A percentile compares a stretch with the other conserved stretches of the same genome.
phyloP scores from a whole-genome alignment of 306 rosid genomes.

The Medicago lupulina region DNA sequence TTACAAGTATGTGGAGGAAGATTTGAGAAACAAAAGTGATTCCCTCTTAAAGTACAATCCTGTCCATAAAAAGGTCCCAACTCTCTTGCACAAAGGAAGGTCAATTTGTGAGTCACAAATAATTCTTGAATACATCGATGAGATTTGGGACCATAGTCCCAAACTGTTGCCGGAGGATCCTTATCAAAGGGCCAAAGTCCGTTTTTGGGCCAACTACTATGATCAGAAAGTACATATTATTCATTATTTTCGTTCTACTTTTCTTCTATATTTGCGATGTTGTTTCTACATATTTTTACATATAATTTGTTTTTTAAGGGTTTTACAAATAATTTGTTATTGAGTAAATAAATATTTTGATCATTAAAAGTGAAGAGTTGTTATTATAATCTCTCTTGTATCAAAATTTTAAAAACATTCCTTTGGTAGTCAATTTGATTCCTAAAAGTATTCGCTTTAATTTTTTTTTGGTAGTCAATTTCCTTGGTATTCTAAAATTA shows the following conservation, averaged over 20 bases:
- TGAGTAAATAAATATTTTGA: too few species aligned
- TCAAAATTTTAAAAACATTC: too few species aligned
- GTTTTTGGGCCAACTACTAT: conserved; percentile 50
- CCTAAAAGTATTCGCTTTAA: too few species aligned
- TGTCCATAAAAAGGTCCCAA: conserved; percentile 49
- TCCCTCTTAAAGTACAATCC: conserved; percentile 50
- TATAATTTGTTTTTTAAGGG: too few species aligned
- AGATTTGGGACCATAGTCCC: conserved; percentile 46
- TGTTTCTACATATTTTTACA: too few species aligned
- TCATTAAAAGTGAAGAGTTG: too few species aligned
- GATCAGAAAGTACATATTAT: conserved; percentile 36
- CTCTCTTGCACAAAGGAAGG: conserved; percentile 49
- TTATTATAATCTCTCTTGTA: too few species aligned
- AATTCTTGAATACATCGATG: conserved; percentile 57
- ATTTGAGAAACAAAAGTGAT: conserved; percentile 49
- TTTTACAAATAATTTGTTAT: too few species aligned
- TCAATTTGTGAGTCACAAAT: conserved; percentile 48
- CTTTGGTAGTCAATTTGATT: too few species aligned
- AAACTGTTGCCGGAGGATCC: conserved; percentile 51
- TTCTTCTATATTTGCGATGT: too few species aligned
- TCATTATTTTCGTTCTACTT: neutral
- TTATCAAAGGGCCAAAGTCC: conserved; percentile 46
- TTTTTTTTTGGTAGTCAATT: too few species aligned
- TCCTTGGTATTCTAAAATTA: too few species aligned
- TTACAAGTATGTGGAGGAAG: conserved; percentile 49